Base-by-base conservation (phyloP, 75 land plant species). In the Chamaecyparis obtusa region DNA sequence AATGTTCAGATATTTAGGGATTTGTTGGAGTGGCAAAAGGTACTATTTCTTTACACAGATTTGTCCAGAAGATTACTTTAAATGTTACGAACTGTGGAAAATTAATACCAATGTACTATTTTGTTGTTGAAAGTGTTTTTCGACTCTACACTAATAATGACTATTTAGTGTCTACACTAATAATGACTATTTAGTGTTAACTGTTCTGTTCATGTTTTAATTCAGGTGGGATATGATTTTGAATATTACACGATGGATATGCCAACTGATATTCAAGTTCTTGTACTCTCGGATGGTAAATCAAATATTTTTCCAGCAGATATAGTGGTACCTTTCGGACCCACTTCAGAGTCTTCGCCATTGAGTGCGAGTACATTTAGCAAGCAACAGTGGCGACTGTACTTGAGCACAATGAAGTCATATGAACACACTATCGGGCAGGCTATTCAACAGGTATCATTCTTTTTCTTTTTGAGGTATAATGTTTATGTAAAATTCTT, bases 301-400 rank as follows among this genome's bases (percentile, higher is more conserved):
- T 96, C 97, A 13, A 94, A 96, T 79, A 90, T 96, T n/a, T 88
- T 95, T 77, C 99, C 99, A 39, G 95, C 99, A 85, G 99, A 96
- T 93, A 49, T 95, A 78, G 91, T 94, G 37, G 30, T 98, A 27
- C 99, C 99, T 78, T 93, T 95, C 43, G 92, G 85, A n/a, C 94
- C 96, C 39, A 89, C 88, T 83, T 87, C 87, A 2, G 79, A 84
- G 19, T 72, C 32, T 56, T 84, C 91, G 16, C 33, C 80, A 56
- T 80, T 56, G 33, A 81, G 35, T 77, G 87, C 55, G 51, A 83
- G 76, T 82, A 5, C 77, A 56, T 91, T 89, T 24, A 88, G 89
- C 39, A 85, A 94, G 17, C 87, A 92, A 87, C 88, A 91, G 48
- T 98, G 97, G 99, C 93, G 99, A 75, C 91, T 91, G 91, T 98